Base-by-base conservation (phyloP, 2,329 filamentous ascomycete species). In the Aureobasidium uvarum region DNA sequence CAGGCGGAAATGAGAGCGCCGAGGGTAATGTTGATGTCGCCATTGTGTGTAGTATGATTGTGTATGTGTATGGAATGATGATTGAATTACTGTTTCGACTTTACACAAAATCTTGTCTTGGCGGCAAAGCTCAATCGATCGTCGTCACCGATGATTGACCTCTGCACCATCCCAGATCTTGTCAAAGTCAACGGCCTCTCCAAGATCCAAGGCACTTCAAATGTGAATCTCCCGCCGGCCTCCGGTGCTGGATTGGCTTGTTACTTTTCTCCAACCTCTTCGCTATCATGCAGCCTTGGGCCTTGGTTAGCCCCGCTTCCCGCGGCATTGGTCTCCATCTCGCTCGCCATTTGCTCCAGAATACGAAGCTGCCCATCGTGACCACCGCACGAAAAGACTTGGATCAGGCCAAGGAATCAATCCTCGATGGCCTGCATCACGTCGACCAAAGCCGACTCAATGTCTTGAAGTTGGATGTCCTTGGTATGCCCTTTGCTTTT, bases 251-350 rank as follows among this genome's bases (percentile, higher is more conserved):
- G 18, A 7, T 41, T 63, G 64, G 48, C 25, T 62, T 31, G 38
- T 59, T 25, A 18, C 18, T 38, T 51, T 36, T 38, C 50, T 45
- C 54, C 39, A 39, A 58, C 62, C 65, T 45, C 64, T 31, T 46
- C 52, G 67, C 23, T 5, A 81, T 81, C 3, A 81, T 81, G 79
- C 73, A 75, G 60, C 80, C 80, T 16, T 83, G 81, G 80, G 77
- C 77, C 18, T 73, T 86, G 20, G 78, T 85, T 6, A 83, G 82
- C 14, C 87, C 87, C 2, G 82, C 86, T 36, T 88, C 85, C 8
- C 79, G 85, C 68, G 86, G 87, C 68, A 85, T 89, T 69, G 87
- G 86, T 18, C 83, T 86, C 68, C 83, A 85, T 48, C 77, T 89
- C 33, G 83, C 85, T 1, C 81, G 85, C 59, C 81, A 83, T 65